Conservation (phyloP, 2,329 filamentous ascomycete species). For the Exophiala oligosperma region DNA sequence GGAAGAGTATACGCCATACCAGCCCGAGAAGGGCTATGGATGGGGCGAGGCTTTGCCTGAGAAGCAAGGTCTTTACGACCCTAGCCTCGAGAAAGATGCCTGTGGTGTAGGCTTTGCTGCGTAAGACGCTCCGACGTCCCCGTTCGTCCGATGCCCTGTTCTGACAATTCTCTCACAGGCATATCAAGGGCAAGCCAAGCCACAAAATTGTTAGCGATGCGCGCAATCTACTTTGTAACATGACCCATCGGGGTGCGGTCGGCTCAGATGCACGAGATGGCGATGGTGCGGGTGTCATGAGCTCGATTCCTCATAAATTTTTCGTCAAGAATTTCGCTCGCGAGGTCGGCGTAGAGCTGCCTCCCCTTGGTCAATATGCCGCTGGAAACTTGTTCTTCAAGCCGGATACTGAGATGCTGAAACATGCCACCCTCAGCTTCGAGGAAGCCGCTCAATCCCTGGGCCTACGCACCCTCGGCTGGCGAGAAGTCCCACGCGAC, state of each 20-base stretch:
- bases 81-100: constrained; percentile 95
- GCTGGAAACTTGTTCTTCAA: constrained; percentile 99
- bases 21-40: constrained; percentile 68
- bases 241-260: constrained; percentile 98
- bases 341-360: constrained; percentile 84
- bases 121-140: constrained; percentile 47
- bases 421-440: constrained; percentile 88
- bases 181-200: constrained; percentile 95
- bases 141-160: neutral
- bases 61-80: constrained; percentile 98
- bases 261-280: constrained; percentile 97
- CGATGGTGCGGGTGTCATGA: constrained; percentile 99
- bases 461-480: constrained; percentile 87
- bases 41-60: constrained; percentile 95
- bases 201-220: constrained; percentile 99
- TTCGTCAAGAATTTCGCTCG: constrained; percentile 98
- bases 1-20: constrained; percentile 53
- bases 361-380: constrained; percentile 88
- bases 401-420: constrained; percentile 84
- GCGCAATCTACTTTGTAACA: constrained; percentile 95
- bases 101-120: constrained; percentile 99
- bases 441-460: constrained; percentile 89
- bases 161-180: constrained; percentile 53
- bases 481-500: constrained; percentile 93
- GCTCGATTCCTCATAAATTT: constrained; percentile 96